These are phyloP conservation scores for Centrapalus pauciflorus DNA, from an alignment of 129 eudicot species.

Conservation along the genomic window DNA sequence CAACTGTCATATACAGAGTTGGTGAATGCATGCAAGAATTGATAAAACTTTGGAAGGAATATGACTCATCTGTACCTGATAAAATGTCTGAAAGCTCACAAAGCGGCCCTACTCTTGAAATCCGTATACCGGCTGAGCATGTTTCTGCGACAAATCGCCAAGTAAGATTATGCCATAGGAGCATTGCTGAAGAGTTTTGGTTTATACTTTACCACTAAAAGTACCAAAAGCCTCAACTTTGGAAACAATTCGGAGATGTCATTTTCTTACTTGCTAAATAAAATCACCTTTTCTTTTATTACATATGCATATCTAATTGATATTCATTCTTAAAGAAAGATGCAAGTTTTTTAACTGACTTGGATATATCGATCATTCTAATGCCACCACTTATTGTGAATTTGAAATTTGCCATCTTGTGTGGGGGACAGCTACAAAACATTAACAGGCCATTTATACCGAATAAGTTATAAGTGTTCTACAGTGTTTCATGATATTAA, in stretches of 20 bases:
- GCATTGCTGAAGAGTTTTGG: not conserved
- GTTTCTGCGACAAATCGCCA: slow-evolving; percentile 98
- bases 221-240: not conserved
- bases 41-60: slow-evolving; percentile 80
- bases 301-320: not conserved
- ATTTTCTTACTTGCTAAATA: not conserved
- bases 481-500: not conserved
- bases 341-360: not conserved
- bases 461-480: not conserved
- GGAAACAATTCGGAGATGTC: not conserved
- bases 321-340: not conserved
- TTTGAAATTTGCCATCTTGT: not conserved
- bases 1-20: slow-evolving; percentile 70
- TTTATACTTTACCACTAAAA: not conserved
- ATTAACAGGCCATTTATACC: not conserved
- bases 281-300: not conserved
- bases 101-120: slow-evolving; percentile 77
- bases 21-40: slow-evolving; percentile 96
- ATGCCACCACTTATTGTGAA: not conserved
- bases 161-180: slow-evolving; percentile 36
- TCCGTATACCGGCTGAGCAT: slow-evolving; percentile 92
- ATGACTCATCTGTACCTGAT: slow-evolving; percentile 51
- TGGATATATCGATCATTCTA: not conserved
- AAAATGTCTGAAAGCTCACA: slow-evolving; percentile 40
- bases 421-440: not conserved